phyloP scores from a whole-genome alignment of 176 grass and related monocot genomes.

The Raddia distichophylla region DNA sequence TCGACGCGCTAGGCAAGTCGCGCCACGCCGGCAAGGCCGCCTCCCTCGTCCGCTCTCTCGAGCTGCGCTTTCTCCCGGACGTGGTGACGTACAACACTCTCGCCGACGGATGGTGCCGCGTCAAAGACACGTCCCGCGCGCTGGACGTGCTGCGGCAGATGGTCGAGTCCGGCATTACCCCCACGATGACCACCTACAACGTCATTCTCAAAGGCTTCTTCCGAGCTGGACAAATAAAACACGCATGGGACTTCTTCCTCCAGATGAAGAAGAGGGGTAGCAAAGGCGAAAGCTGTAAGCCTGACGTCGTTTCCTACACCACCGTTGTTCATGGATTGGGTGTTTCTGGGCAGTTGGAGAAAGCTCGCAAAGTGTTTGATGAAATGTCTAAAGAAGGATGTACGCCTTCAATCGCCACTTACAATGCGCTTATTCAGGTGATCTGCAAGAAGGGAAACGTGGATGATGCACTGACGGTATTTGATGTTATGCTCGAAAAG shows the following conservation, averaged over 20 bases:
- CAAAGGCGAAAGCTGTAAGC: slow-evolving; percentile 53
- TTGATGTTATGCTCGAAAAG: slow-evolving; percentile 64
- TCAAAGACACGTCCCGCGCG: slow-evolving; percentile 79
- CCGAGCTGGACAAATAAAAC: slow-evolving; percentile 61
- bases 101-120: slow-evolving; percentile 84
- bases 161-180: slow-evolving; percentile 73
- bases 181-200: slow-evolving; percentile 91
- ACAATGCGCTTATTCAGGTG: slow-evolving; percentile 90
- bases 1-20: slow-evolving; percentile 78
- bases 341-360: slow-evolving; percentile 62
- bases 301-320: slow-evolving; percentile 83
- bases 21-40: slow-evolving; percentile 69
- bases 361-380: slow-evolving; percentile 67
- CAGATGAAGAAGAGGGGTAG: slow-evolving; percentile 88
- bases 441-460: slow-evolving; percentile 80
- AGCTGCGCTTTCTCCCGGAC: slow-evolving; percentile 62
- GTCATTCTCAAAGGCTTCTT: slow-evolving; percentile 91
- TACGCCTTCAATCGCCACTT: slow-evolving; percentile 62
- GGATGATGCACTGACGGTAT: slow-evolving; percentile 62
- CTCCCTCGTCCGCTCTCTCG: slow-evolving; percentile 71
- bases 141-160: slow-evolving; percentile 77
- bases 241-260: slow-evolving; percentile 80
- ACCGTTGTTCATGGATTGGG: slow-evolving; percentile 78
- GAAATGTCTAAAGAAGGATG: slow-evolving; percentile 79
- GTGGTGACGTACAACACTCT: slow-evolving; percentile 81